Evolutionary conservation across 1,139 yeast genomes (phyloP).

Genomic region (Pichia sp.): DNA sequence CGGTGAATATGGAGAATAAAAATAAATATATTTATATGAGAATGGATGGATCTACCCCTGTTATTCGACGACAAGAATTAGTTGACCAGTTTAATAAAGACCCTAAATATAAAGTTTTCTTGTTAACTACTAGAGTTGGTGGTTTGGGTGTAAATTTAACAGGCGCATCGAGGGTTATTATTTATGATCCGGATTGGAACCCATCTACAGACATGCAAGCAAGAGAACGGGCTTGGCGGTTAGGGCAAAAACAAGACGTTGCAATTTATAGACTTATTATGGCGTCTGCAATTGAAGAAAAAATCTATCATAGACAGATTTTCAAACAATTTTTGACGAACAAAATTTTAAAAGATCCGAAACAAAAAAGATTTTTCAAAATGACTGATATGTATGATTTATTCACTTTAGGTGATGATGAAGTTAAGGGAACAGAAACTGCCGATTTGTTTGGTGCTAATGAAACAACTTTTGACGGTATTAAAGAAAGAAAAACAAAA

Average conservation of each 20-base stretch:
- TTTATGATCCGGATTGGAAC: constrained; percentile 97
- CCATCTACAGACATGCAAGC: constrained; percentile 98
- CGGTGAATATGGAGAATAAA: constrained; percentile 31
- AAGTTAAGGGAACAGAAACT: constrained; percentile 60
- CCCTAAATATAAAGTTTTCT: constrained; percentile 52
- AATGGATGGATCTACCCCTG: constrained; percentile 94
- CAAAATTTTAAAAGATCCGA: constrained; percentile 91
- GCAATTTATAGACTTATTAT: constrained; percentile 87
- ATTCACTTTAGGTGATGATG: constrained; percentile 73
- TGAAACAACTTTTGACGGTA: constrained; percentile 35
- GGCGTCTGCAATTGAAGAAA: constrained; percentile 94
- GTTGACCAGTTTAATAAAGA: constrained; percentile 77
- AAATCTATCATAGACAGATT: constrained; percentile 92
- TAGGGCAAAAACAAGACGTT: constrained; percentile 94
- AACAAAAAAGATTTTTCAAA: constrained; percentile 87
- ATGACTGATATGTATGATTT: constrained; percentile 87
- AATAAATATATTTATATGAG: constrained; percentile 48
- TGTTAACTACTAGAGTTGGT: constrained; percentile 90
- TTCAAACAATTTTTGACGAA: constrained; percentile 92
- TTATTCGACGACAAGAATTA: constrained; percentile 63
- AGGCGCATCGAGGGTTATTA: constrained; percentile 92
- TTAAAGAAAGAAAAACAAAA: constrained; percentile 32
- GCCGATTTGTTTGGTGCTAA: constrained; percentile 57
- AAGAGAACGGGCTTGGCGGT: constrained; percentile 93
- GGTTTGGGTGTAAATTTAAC: constrained; percentile 92